These are phyloP conservation scores for Carex myosuroides DNA, from an alignment of 176 grass and related monocot species.

Conservation along the genomic window DNA sequence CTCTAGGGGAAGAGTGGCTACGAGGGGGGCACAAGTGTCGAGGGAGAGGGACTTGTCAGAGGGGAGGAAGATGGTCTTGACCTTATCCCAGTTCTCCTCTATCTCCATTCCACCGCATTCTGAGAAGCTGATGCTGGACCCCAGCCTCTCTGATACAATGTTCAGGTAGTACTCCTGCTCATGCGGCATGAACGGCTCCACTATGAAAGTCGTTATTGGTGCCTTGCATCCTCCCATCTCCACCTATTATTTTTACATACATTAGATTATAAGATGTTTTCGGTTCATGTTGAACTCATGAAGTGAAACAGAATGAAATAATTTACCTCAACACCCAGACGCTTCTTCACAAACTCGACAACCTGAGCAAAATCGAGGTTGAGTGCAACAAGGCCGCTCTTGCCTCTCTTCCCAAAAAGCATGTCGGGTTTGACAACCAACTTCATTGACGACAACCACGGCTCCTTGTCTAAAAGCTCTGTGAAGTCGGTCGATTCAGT, in stretches of 20 bases:
- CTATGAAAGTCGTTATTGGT: constrained; percentile 88
- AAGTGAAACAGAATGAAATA: too few species aligned
- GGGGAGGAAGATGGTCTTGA: constrained; percentile 79
- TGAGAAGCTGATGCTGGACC: constrained; percentile 83
- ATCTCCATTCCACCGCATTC: constrained; percentile 95
- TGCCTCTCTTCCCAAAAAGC: constrained; percentile 94
- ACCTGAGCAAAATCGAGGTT: constrained; percentile 88
- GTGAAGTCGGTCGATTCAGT: constrained; percentile 81
- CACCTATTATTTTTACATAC: constrained; percentile 30
- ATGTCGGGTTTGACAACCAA: constrained; percentile 96
- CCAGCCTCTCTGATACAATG: constrained; percentile 73
- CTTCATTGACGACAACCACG: constrained; percentile 91
- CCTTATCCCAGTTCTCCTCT: constrained; percentile 99
- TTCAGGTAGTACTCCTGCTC: constrained; percentile 95
- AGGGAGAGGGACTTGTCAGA: constrained; percentile 67
- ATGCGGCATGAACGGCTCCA: constrained; percentile 89
- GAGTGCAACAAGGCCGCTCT: constrained; percentile 92
- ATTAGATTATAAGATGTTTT: too few species aligned
- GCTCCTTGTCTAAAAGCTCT: constrained; percentile 55
- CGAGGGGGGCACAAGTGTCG: constrained; percentile 66
- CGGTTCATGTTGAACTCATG: too few species aligned
- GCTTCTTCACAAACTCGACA: constrained; percentile 76
- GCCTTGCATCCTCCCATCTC: constrained; percentile 98
- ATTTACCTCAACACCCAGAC: constrained; percentile 71
- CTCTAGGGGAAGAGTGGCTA: constrained; percentile 90